These are phyloP conservation scores for Globisporangium spiculum DNA, from an alignment of 352 stramenopile genomes.

Conservation along the genomic window DNA sequence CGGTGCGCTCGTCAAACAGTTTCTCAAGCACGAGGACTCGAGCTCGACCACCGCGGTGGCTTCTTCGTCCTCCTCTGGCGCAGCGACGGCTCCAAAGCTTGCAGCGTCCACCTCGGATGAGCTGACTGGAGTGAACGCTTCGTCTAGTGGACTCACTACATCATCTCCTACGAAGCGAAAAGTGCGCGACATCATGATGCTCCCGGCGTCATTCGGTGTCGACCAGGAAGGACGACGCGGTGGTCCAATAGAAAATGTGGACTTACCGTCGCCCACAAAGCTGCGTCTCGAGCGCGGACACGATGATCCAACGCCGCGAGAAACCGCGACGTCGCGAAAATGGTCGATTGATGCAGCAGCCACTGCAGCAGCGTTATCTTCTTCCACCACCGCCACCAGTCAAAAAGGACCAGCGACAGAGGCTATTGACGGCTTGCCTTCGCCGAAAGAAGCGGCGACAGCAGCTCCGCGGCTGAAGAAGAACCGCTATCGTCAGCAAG, in stretches of 20 bases:
- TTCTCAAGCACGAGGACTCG: conserved; percentile 56
- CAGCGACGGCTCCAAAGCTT: conserved; percentile 9
- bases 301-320: conserved; percentile 5
- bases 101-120: conserved; percentile 3
- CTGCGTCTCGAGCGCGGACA: conserved; percentile 22
- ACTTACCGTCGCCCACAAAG: conserved; percentile 53
- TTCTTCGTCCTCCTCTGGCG: conserved; percentile 11
- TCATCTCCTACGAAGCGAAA: conserved; percentile 36
- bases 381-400: neutral
- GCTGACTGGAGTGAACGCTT: neutral
- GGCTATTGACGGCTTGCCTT: neutral
- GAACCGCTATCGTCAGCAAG: conserved; percentile 64
- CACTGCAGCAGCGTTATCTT: neutral
- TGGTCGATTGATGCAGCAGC: neutral
- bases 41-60: neutral
- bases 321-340: neutral
- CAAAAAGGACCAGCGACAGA: conserved; percentile 9
- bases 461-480: neutral
- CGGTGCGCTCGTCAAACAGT: conserved; percentile 79
- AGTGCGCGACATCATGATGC: conserved; percentile 56
- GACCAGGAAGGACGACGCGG: conserved; percentile 48
- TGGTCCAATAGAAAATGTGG: conserved; percentile 32
- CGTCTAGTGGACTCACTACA: neutral
- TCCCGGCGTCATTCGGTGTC: conserved; percentile 57
- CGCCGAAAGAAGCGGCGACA: neutral